Evolutionary conservation across 257 asterid genomes (phyloP).

Genomic region (Nemophila menziesii): DNA sequence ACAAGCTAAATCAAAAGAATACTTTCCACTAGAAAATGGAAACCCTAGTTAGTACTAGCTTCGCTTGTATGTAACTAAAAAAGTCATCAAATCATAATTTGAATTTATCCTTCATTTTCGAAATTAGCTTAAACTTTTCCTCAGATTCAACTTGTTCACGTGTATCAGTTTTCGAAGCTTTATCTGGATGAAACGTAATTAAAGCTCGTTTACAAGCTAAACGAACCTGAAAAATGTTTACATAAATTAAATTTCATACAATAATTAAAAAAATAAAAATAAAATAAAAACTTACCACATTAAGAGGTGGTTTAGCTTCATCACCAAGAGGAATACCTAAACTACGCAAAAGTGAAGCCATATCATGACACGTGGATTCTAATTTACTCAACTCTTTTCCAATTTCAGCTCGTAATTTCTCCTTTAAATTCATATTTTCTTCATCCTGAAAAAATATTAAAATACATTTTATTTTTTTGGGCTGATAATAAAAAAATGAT

Average conservation of each 20-base stretch:
- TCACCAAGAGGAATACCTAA: constrained; percentile 39
- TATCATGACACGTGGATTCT: constrained; percentile 47
- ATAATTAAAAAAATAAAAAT: too few species aligned
- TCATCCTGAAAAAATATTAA: constrained; percentile 48
- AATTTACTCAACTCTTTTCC: constrained; percentile 44
- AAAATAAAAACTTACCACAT: constrained; percentile 43
- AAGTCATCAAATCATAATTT: not conserved
- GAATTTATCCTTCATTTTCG: constrained; percentile 68
- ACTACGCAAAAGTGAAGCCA: constrained; percentile 60
- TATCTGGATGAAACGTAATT: constrained; percentile 79
- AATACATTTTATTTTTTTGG: not conserved
- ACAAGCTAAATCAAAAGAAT: not conserved
- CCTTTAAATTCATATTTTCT: constrained; percentile 82
- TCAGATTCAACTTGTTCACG: constrained; percentile 84
- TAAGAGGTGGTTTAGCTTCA: constrained; percentile 41
- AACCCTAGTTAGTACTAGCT: not conserved
- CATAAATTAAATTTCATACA: not conserved
- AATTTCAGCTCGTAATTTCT: constrained; percentile 55
- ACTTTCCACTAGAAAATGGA: not conserved
- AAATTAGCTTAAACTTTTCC: constrained; percentile 86
- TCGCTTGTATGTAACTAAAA: not conserved
- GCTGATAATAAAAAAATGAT: not conserved
- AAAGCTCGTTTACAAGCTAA: constrained; percentile 64
- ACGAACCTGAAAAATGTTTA: constrained; percentile 44
- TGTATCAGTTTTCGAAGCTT: constrained; percentile 51